A percentile compares a stretch with the other conserved stretches of the same genome.
phyloP scores from a whole-genome alignment of 192 early-diverging fungal genomes.

The Pecoramyces ruminantium region DNA sequence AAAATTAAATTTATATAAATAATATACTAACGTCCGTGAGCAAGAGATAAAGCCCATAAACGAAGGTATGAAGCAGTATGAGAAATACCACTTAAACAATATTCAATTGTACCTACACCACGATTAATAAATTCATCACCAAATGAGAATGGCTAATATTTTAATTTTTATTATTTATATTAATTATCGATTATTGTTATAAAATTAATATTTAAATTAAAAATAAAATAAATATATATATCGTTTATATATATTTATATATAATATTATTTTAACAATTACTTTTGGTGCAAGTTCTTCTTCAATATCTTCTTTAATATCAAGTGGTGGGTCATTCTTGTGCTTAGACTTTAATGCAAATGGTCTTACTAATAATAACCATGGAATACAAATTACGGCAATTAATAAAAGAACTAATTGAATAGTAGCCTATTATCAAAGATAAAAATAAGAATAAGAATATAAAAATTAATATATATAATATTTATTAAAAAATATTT shows the following conservation, averaged over 20 bases:
- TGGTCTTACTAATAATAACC: constrained; percentile 93
- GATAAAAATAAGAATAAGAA: no score
- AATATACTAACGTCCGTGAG: constrained; percentile 53
- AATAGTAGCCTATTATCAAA: constrained; percentile 9
- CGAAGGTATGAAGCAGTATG: constrained; percentile 98
- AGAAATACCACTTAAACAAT: constrained; percentile 86
- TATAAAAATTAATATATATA: no score
- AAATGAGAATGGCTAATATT: not conserved
- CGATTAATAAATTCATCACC: constrained; percentile 88
- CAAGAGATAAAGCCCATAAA: constrained; percentile 96
- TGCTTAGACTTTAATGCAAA: constrained; percentile 69
- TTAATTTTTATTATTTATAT: no score
- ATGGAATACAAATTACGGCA: constrained; percentile 85
- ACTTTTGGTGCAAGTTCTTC: not conserved
- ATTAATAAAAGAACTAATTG: constrained; percentile 66
- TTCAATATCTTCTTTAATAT: not conserved
- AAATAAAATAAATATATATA: no score
- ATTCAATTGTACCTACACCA: constrained; percentile 96
- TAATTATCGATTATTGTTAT: no score
- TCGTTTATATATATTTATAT: no score
- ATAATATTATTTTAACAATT: no score
- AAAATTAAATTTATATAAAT: not conserved
- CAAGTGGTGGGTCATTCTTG: constrained; percentile 7
- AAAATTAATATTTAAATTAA: no score
- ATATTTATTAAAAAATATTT: no score